Evolutionary conservation across 495 filamentous ascomycete genomes (phyloP), one percentile per base, ranked within the genome.

Genomic region (Talaromyces thailandensis): DNA sequence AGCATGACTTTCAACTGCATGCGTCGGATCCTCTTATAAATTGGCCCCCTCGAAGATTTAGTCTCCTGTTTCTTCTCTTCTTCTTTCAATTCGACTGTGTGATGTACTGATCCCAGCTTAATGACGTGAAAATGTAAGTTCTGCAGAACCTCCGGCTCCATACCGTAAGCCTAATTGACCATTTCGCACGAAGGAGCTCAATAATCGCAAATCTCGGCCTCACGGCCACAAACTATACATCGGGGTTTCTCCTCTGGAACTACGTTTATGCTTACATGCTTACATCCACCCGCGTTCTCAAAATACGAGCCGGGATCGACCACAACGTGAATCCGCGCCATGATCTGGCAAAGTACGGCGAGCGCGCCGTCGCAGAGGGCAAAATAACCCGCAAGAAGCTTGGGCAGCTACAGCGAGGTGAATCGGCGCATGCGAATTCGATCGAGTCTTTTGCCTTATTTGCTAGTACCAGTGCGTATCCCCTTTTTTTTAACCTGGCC

Each of bases 361-460:
- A 75, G 21, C 72, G 68, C 1, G 79, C 79, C 1, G 80, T 84
- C 16, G 65, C 75, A 37, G 67, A 71, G 25, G 81, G 80, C 45
- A 82, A 82, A 66, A 71, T 85, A 29, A 78, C 69, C 8, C 74
- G 75, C 40, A 58, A 62, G 16, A 70, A 73, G 51, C 69, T 83
- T 43, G 67, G 78, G 32, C 77, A 71, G 67, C 63, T 85, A 21
- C 76, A 76, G 67, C 75, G 80, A 1, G 66, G 70, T 65, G 79
- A 82, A 64, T 68, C 74, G 0, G 77, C 80, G 16, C 76, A 81
- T 64, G 73, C 71, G 11, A 84, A 82, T 65, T 67, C 76, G 0
- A 67, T 81, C 5, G 81, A 83, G 66, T 73, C 76, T 25, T 83
- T 71, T 62, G 53, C 77, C 0, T 61, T 84, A 7, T 79, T 83